A percentile compares a stretch with the other conserved stretches of the same genome.
phyloP scores from a whole-genome alignment of 2,329 filamentous ascomycete genomes.

The Cadophora sp. region DNA sequence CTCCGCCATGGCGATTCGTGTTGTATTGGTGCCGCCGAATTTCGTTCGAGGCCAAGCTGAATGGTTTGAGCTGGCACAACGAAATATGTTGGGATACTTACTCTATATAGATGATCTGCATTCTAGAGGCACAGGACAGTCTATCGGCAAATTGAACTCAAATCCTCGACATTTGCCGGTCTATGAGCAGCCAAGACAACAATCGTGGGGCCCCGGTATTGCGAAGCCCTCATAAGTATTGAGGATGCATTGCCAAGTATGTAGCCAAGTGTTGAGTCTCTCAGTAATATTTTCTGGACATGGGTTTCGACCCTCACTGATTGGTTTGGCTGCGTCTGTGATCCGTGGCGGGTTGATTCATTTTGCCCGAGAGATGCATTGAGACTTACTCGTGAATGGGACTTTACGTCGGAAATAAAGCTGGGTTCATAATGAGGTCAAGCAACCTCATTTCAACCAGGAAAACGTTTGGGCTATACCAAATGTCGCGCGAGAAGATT shows the following conservation, averaged over 20 bases:
- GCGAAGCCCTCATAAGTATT: neutral
- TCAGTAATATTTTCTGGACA: neutral
- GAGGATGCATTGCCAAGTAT: constrained; percentile 1
- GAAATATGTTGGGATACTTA: neutral
- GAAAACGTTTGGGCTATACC: neutral
- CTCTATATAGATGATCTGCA: constrained; percentile 6
- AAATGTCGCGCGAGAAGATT: neutral
- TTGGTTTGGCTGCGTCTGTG: neutral
- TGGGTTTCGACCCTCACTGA: neutral
- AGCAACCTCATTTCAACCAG: neutral
- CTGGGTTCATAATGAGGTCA: neutral
- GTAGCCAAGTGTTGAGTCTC: neutral
- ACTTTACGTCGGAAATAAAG: neutral
- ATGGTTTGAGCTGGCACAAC: neutral
- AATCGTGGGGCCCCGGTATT: constrained; percentile 6
- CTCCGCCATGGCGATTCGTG: neutral
- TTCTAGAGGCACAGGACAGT: neutral
- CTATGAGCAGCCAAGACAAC: neutral
- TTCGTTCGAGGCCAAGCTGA: neutral
- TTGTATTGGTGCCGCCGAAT: neutral
- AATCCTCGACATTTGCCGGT: constrained; percentile 2
- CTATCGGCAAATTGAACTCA: neutral
- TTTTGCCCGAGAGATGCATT: neutral
- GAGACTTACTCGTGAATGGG: neutral
- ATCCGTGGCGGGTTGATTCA: neutral